Conservation (phyloP, 805 yeast genomes). For the Yarrowia sp. region DNA sequence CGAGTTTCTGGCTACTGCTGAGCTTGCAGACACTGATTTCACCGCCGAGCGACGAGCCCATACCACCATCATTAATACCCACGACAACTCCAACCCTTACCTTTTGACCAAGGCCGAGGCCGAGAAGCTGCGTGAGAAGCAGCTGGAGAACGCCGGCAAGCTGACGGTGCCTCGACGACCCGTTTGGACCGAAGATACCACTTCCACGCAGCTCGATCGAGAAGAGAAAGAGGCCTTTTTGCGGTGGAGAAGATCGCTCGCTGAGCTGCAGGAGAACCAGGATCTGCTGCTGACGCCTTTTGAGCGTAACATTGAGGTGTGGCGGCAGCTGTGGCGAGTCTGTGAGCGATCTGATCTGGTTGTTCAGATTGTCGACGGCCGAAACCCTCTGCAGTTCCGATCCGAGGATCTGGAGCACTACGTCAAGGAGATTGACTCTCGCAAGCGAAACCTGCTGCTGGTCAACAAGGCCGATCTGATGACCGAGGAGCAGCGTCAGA, state of each 20-base stretch:
- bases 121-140: slow-evolving; percentile 65
- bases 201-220: slow-evolving; percentile 79
- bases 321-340: slow-evolving; percentile 99
- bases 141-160: slow-evolving; percentile 57
- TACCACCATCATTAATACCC: slow-evolving; percentile 76
- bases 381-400: slow-evolving; percentile 90
- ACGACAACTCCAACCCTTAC: slow-evolving; percentile 59
- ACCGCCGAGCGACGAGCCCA: slow-evolving; percentile 86
- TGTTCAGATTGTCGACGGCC: slow-evolving; percentile 97
- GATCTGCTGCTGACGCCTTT: slow-evolving; percentile 92
- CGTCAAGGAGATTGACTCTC: slow-evolving; percentile 75
- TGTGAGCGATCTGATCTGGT: slow-evolving; percentile 92
- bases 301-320: slow-evolving; percentile 95
- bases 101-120: slow-evolving; percentile 72
- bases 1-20: slow-evolving; percentile 94
- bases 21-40: slow-evolving; percentile 93
- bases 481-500: slow-evolving; percentile 73
- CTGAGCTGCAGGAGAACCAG: slow-evolving; percentile 79
- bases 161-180: slow-evolving; percentile 95
- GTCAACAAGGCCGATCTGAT: slow-evolving; percentile 94
- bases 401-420: slow-evolving; percentile 86
- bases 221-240: slow-evolving; percentile 89
- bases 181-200: slow-evolving; percentile 73
- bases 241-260: slow-evolving; percentile 92
- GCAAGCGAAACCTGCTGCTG: slow-evolving; percentile 78